These are phyloP conservation scores for Novakomyces olei DNA, from an alignment of 805 yeast genomes.

Conservation along the genomic window DNA sequence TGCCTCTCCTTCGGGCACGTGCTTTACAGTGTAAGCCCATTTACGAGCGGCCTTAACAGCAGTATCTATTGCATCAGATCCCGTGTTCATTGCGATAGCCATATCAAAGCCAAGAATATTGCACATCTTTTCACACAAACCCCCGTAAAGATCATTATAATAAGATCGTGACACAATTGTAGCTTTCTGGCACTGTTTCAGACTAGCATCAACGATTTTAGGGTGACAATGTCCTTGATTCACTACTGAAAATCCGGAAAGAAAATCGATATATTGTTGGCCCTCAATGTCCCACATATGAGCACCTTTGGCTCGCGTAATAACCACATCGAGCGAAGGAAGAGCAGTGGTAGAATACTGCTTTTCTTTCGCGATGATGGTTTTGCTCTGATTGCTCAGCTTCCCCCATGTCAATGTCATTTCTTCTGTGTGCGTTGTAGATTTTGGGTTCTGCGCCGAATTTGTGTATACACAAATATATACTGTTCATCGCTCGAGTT, in stretches of 20 bases:
- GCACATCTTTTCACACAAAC: no score
- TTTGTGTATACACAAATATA: no score
- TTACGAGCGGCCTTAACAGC: slow-evolving; percentile 83
- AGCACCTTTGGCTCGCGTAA: slow-evolving; percentile 68
- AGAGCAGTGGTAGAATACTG: no score
- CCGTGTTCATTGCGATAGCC: slow-evolving; percentile 94
- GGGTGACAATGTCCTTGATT: slow-evolving; percentile 98
- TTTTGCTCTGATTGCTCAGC: slow-evolving; percentile 77
- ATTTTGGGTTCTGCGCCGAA: no score
- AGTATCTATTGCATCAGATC: slow-evolving; percentile 96
- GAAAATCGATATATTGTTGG: slow-evolving; percentile 71
- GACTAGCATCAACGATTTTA: slow-evolving; percentile 58
- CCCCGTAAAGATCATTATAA: slow-evolving; percentile 71
- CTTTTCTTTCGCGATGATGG: no score
- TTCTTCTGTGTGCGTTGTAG: no score
- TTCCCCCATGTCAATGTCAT: no score
- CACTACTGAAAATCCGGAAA: slow-evolving; percentile 89
- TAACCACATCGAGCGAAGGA: slow-evolving; percentile 86
- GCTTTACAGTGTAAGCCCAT: slow-evolving; percentile 84
- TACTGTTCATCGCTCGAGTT: no score
- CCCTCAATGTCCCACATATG: slow-evolving; percentile 97
- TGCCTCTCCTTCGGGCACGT: slow-evolving; percentile 64
- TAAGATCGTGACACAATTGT: slow-evolving; percentile 85
- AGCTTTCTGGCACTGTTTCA: slow-evolving; percentile 64
- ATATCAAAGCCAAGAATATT: slow-evolving; percentile 73